Base-by-base conservation (phyloP, 371 early-diverging fungal genomes). In the Mucor racemosus region DNA sequence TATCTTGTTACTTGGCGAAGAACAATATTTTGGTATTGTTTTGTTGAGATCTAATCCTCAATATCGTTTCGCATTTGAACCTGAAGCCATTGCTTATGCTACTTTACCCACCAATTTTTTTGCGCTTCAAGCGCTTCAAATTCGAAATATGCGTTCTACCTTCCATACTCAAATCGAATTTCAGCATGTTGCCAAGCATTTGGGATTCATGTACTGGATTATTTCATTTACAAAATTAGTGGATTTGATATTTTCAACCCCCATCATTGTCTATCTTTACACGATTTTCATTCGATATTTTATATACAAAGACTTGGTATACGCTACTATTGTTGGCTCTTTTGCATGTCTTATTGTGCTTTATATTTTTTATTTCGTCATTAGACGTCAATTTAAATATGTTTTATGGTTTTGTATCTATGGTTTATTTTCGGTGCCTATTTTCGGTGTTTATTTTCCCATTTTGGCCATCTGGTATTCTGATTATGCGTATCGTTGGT, bases 31-130 rank as follows among this genome's bases (percentile, higher is more conserved):
- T 13, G 62, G 78, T 4, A 62, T 73, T 44, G 80, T 81, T 8
- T 64, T 84, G n/a, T 59, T 84, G 26, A 72, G 72, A 40, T 84
- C 84, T 1, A 76, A 78, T 53, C 81, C 84, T 3, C 62, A 65
- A 2, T 73, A 76, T 54, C 78, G 74, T 5, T 73, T 84, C 14
- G 84, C 80, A 7, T 84, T 84, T 46, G 84, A 81, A 48, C 81
- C 84, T 7, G 81, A 79, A 36, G 84, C 84, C 1, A 71, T 81
- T 21, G 81, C 74, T 4, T 81, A 79, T 62, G 72, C 74, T 2
- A 78, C 75, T 0, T 31, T 84, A 31, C 80, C 84, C 1, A 78
- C 77, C 34, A 68, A 70, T 7, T 75, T 81, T 35, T 69, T 69
- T 33, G 65, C 74, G 10, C 59, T 84, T 0, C 81, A 81, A 48